A percentile compares a stretch with the other conserved stretches of the same genome.
Conservation (phyloP, 2,329 filamentous ascomycete species). For the Cadophora sp. region DNA sequence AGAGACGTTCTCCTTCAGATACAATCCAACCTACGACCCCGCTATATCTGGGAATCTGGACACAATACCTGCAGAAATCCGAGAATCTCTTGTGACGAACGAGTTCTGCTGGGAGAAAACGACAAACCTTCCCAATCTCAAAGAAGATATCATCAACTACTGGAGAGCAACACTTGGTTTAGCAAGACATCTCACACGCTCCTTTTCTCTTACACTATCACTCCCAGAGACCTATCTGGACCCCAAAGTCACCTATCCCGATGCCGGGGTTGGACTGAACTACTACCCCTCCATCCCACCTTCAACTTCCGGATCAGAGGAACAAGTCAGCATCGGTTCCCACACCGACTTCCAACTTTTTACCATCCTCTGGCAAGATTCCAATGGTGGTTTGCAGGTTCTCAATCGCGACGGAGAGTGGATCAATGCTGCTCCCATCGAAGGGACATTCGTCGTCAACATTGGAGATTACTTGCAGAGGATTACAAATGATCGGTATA, state of each 20-base stretch:
- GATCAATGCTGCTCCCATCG: slow-evolving; percentile 51
- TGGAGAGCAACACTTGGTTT: slow-evolving; percentile 49
- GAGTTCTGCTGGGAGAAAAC: slow-evolving; percentile 49
- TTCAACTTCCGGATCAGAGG: slow-evolving; percentile 18
- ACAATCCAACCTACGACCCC: slow-evolving; percentile 25
- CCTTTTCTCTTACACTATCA: slow-evolving; percentile 60
- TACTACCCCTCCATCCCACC: slow-evolving; percentile 39
- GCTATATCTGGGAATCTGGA: slow-evolving; percentile 5
- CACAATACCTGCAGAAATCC: slow-evolving; percentile 14
- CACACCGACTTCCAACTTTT: slow-evolving; percentile 54
- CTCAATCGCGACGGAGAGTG: slow-evolving; percentile 51
- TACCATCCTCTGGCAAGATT: slow-evolving; percentile 55
- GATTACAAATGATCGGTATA: slow-evolving; percentile 79
- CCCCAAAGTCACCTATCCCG: slow-evolving; percentile 56
- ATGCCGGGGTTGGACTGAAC: slow-evolving; percentile 46
- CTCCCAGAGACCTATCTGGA: slow-evolving; percentile 61
- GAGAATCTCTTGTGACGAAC: slow-evolving; percentile 11
- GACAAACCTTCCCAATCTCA: slow-evolving; percentile 30
- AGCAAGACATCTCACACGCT: slow-evolving; percentile 53
- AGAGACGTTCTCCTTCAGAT: slow-evolving; percentile 26
- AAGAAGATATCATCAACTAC: slow-evolving; percentile 48
- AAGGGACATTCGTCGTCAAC: slow-evolving; percentile 52
- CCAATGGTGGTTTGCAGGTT: slow-evolving; percentile 53
- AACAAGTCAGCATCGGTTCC: slow-evolving; percentile 47
- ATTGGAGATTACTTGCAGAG: slow-evolving; percentile 71